Conservation (phyloP, 192 early-diverging fungal species). For the Coemansia furcata region DNA sequence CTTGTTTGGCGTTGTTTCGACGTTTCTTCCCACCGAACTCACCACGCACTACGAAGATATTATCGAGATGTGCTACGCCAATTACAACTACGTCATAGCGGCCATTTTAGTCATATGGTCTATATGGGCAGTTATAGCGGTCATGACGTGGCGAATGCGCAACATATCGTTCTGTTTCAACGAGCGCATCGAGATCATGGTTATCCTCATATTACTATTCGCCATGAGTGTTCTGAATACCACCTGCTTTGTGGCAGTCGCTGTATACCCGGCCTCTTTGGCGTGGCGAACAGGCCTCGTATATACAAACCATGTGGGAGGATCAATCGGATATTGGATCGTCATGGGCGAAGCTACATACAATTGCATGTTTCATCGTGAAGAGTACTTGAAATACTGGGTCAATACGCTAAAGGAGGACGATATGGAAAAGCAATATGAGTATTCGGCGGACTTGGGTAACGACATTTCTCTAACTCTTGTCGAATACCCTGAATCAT, state of each 20-base stretch:
- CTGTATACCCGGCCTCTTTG: conserved; percentile 29
- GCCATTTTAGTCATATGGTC: conserved; percentile 25
- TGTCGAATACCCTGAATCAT: conserved; percentile 5
- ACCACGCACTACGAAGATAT: conserved; percentile 32
- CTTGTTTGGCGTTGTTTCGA: conserved; percentile 34
- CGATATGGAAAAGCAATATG: conserved; percentile 29
- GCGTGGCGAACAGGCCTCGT: conserved; percentile 36
- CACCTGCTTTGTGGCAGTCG: conserved; percentile 19
- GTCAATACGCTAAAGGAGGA: conserved; percentile 37
- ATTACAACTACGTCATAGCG: conserved; percentile 9
- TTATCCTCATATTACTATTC: conserved; percentile 18
- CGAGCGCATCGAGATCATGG: conserved; percentile 24
- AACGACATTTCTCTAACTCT: conserved; percentile 21
- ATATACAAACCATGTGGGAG: conserved; percentile 39
- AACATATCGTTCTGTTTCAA: conserved; percentile 45
- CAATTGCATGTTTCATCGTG: conserved; percentile 36
- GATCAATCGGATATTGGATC: conserved; percentile 30
- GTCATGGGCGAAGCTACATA: conserved; percentile 44
- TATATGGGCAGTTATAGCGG: conserved; percentile 21
- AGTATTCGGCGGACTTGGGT: conserved; percentile 18
- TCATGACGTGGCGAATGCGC: conserved; percentile 44
- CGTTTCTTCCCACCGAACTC: conserved; percentile 18
- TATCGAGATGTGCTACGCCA: conserved; percentile 32
- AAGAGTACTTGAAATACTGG: conserved; percentile 44
- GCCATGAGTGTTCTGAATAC: conserved; percentile 33